Evolutionary conservation across 2,329 filamentous ascomycete genomes (phyloP).

Genomic region (Thermothelomyces thermophilus): DNA sequence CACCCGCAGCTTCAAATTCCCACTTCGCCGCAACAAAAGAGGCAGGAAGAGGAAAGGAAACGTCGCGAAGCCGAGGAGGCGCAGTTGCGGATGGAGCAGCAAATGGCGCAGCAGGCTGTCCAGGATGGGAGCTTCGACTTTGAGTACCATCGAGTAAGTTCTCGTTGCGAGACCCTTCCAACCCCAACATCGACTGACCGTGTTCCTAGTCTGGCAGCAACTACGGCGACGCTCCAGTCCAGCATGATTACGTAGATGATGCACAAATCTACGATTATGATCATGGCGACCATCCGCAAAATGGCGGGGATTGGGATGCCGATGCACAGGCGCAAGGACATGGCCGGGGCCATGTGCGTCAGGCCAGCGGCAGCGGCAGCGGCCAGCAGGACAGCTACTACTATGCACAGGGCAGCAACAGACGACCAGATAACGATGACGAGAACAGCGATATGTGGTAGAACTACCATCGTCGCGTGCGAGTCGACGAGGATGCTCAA

Average conservation of each 20-base stretch:
- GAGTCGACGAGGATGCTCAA: not conserved
- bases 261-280: slow-evolving; percentile 33
- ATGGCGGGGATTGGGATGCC: slow-evolving; percentile 1
- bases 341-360: slow-evolving; percentile 7
- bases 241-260: slow-evolving; percentile 30
- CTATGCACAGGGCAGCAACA: slow-evolving; percentile 14
- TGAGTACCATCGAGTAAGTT: slow-evolving; percentile 33
- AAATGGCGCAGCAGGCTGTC: slow-evolving; percentile 28
- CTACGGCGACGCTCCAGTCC: slow-evolving; percentile 27
- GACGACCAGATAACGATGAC: slow-evolving; percentile 15
- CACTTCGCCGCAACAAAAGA: slow-evolving; percentile 57
- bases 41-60: slow-evolving; percentile 40
- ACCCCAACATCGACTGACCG: slow-evolving; percentile 4
- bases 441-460: slow-evolving; percentile 25
- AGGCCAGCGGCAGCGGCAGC: slow-evolving; percentile 10
- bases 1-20: slow-evolving; percentile 91
- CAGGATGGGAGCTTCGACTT: slow-evolving; percentile 30
- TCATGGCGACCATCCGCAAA: slow-evolving; percentile 22
- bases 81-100: slow-evolving; percentile 37
- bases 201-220: slow-evolving; percentile 25
- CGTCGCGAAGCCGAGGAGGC: slow-evolving; percentile 37
- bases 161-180: not conserved
- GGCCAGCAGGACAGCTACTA: slow-evolving; percentile 15
- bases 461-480: slow-evolving; percentile 11
- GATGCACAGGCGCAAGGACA: slow-evolving; percentile 13